phyloP scores from a whole-genome alignment of 495 filamentous ascomycete genomes.

The Lindgomyces ingoldianus region DNA sequence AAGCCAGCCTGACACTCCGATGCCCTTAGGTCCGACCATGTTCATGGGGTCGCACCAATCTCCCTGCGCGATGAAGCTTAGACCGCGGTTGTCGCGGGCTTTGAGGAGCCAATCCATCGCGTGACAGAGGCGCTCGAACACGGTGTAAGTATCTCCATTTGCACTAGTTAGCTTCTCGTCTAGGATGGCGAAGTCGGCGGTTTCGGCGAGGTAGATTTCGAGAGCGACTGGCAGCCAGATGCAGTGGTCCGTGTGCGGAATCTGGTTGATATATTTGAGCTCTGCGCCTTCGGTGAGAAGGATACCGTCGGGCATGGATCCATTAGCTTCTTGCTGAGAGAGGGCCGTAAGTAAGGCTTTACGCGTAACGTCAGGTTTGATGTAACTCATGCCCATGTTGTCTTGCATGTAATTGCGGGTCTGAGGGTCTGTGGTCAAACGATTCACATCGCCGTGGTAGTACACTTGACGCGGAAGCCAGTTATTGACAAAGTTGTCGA shows the following conservation, averaged over 20 bases:
- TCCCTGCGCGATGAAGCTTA: constrained; percentile 59
- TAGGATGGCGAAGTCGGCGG: constrained; percentile 54
- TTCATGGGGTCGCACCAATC: constrained; percentile 64
- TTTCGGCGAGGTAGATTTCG: constrained; percentile 57
- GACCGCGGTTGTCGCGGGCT: constrained; percentile 54
- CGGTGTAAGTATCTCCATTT: constrained; percentile 51
- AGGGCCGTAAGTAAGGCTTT: constrained; percentile 53
- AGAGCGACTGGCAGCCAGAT: constrained; percentile 58
- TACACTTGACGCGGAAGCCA: constrained; percentile 60
- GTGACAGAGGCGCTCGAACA: constrained; percentile 55
- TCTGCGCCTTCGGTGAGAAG: constrained; percentile 55
- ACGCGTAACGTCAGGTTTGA: constrained; percentile 53
- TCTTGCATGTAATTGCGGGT: constrained; percentile 61
- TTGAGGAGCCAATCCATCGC: constrained; percentile 57
- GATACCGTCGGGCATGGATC: constrained; percentile 61
- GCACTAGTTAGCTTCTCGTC: constrained; percentile 48
- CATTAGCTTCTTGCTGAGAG: constrained; percentile 54
- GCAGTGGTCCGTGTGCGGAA: constrained; percentile 61
- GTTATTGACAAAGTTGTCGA: constrained; percentile 62
- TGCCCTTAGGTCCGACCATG: constrained; percentile 60
- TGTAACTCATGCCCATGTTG: constrained; percentile 63
- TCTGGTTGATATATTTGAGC: constrained; percentile 62
- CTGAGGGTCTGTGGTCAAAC: constrained; percentile 60
- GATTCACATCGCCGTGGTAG: constrained; percentile 61
- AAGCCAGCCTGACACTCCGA: constrained; percentile 59